Evolutionary conservation across 805 yeast species (phyloP), one percentile per base, ranked within the genome.

Genomic region (Candida chilensis): DNA sequence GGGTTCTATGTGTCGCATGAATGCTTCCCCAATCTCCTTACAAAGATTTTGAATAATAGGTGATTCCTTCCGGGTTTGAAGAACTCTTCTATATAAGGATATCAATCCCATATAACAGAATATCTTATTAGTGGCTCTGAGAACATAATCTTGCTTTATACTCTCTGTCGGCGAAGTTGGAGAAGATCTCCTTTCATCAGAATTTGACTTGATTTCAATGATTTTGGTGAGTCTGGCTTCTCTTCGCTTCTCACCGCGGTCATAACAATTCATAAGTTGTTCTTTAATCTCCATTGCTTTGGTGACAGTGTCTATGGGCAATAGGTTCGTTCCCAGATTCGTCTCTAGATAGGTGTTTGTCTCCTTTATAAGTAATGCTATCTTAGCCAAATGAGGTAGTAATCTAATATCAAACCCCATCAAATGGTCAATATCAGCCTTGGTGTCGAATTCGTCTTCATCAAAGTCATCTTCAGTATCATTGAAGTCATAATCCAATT

Each of bases 361-460:
- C 28, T 49, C 39, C 28, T 62, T 52, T 16, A 68, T 58, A 26
- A 72, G 37, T 25, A 47, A 41, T 11, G 64, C 50, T 7, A 78
- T 62, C 26, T 71, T 65, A 14, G 78, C 64, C 37, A 73, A 71
- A 19, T 67, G 60, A 0, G 82, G 78, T 14, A 82, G 54, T 33
- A 80, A 63, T 36, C 61, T 62, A 9, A 76, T 58, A 38, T 82
- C 87, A 46, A 83, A 72, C 1, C 92, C 94, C 31, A 68, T 54
- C 29, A 78, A 56, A 33, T 67, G 70, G 44, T 79, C 86, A 30
- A 79, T 71, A 39, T 71, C 74, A 18, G 53, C 37, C 27, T 48
- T 48, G 13, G 54, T 49, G 27, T 46, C 54, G n/a, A 13, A 14
- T 6, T 8, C 10, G n/a, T 25, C 17, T 15, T 51, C 50, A 21